A percentile compares a stretch with the other conserved stretches of the same genome.
Conservation (phyloP, 2,329 filamentous ascomycete genomes). For the Cercospora citrullina region DNA sequence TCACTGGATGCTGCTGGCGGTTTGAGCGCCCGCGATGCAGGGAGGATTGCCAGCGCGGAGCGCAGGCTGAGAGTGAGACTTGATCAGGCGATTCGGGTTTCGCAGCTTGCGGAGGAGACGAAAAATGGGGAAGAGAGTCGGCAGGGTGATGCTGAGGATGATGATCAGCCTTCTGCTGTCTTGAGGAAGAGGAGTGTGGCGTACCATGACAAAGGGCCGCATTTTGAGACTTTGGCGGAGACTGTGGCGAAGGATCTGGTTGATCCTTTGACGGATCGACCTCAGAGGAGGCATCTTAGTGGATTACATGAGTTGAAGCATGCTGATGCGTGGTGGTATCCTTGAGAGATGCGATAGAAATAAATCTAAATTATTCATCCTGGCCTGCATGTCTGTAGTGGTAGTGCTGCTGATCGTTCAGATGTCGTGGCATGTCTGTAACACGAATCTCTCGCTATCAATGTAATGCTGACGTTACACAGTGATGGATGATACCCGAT, state of each 20-base stretch:
- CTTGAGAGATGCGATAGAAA: neutral
- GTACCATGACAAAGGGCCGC: neutral
- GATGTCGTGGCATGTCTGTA: neutral
- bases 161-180: neutral
- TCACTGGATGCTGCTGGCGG: slow-evolving; percentile 10
- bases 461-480: neutral
- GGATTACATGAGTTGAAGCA: neutral
- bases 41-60: slow-evolving; percentile 1
- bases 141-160: neutral
- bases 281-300: neutral
- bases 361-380: neutral
- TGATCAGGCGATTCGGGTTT: neutral
- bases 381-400: neutral
- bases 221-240: neutral
- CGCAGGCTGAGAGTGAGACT: slow-evolving; percentile 1
- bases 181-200: neutral
- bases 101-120: neutral
- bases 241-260: neutral
- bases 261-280: neutral
- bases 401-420: too few relatives aligned
- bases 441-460: neutral
- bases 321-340: slow-evolving; percentile 1
- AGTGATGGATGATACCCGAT: neutral
- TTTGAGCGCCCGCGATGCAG: slow-evolving; percentile 8
- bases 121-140: neutral